phyloP scores from a whole-genome alignment of 805 yeast genomes.

The Saturnispora ahearnii region DNA sequence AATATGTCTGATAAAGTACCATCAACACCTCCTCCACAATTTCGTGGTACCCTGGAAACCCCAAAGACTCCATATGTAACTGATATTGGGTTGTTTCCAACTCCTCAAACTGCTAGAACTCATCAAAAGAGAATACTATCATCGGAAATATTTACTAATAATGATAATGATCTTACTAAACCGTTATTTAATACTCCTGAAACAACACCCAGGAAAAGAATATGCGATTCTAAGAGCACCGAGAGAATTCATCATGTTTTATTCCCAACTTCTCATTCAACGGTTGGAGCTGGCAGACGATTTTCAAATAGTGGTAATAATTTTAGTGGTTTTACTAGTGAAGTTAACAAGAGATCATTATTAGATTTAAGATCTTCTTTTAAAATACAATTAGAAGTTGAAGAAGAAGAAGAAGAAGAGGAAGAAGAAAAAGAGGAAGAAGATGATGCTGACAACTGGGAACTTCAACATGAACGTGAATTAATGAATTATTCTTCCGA shows the following conservation, averaged over 20 bases:
- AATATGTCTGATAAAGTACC: constrained; percentile 8
- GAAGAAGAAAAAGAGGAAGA: neutral
- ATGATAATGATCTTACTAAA: neutral
- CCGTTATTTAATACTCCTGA: constrained; percentile 12
- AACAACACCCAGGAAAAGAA: constrained; percentile 11
- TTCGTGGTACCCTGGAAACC: constrained; percentile 9
- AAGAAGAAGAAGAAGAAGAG: constrained; percentile 15
- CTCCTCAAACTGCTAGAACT: constrained; percentile 10
- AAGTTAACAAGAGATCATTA: neutral
- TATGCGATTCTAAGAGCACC: neutral
- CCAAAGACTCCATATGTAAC: constrained; percentile 8
- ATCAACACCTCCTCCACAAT: constrained; percentile 5
- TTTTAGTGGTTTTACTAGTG: neutral
- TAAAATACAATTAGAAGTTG: constrained; percentile 20
- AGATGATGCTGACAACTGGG: neutral
- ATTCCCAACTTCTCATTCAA: constrained; percentile 25
- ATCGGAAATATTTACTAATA: neutral
- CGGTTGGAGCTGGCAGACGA: constrained; percentile 25
- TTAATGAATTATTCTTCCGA: neutral
- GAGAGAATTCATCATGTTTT: constrained; percentile 8
- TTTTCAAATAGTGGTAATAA: neutral
- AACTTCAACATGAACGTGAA: neutral
- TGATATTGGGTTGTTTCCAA: constrained; percentile 2
- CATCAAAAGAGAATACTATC: constrained; percentile 3
- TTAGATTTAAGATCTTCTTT: constrained; percentile 18